Evolutionary conservation across 805 yeast species (phyloP).

Genomic region (Isabelozyma gotoi): DNA sequence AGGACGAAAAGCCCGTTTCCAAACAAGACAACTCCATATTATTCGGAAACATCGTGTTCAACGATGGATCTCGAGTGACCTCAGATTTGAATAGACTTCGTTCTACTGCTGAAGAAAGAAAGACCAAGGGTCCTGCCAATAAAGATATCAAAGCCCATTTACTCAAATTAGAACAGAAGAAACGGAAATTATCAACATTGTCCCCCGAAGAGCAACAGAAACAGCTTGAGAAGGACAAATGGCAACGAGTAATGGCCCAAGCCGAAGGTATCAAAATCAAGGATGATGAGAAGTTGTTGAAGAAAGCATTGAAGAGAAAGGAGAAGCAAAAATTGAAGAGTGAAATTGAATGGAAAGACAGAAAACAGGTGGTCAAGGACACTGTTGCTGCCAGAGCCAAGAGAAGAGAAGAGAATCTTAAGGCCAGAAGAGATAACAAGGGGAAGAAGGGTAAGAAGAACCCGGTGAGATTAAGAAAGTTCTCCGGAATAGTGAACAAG

Average conservation of each 20-base stretch:
- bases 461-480: slow-evolving; percentile 64
- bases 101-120: slow-evolving; percentile 44
- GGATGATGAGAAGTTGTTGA: slow-evolving; percentile 86
- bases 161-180: slow-evolving; percentile 69
- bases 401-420: slow-evolving; percentile 89
- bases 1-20: slow-evolving; percentile 28
- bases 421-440: slow-evolving; percentile 81
- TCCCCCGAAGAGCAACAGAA: slow-evolving; percentile 61
- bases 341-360: slow-evolving; percentile 88
- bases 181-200: slow-evolving; percentile 56
- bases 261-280: slow-evolving; percentile 87
- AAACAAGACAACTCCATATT: slow-evolving; percentile 46
- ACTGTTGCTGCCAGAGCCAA: slow-evolving; percentile 73
- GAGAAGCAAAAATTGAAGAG: slow-evolving; percentile 82
- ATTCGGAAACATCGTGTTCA: slow-evolving; percentile 79
- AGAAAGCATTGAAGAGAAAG: slow-evolving; percentile 81
- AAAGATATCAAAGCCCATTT: slow-evolving; percentile 85
- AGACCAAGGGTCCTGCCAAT: slow-evolving; percentile 80
- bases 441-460: slow-evolving; percentile 70
- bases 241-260: slow-evolving; percentile 82
- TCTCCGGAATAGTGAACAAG: slow-evolving; percentile 54
- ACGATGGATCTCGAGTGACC: slow-evolving; percentile 77
- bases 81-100: slow-evolving; percentile 65
- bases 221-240: slow-evolving; percentile 68
- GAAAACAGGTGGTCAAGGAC: slow-evolving; percentile 77